Base-by-base conservation (phyloP, 2,329 filamentous ascomycete species). In the Mycosphaerella sp. region DNA sequence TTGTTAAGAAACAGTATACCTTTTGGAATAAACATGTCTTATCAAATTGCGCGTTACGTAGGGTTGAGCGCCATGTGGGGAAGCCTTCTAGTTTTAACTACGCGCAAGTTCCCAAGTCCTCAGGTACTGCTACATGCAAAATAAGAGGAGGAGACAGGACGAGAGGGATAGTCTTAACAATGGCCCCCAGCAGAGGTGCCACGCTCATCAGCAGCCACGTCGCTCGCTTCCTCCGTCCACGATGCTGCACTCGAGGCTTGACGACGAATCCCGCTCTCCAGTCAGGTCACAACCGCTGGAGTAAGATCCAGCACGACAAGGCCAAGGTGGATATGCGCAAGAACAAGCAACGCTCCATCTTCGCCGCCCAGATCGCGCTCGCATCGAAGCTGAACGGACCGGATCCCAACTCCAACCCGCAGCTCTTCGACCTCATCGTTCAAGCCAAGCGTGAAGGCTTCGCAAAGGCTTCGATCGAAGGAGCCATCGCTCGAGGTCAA, bases 271-370 rank as follows among this genome's bases (percentile, higher is more conserved):
- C 46, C 21, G 8, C 13, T 2, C 41, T 48, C 27, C 50, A 40
- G 13, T 84, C 85, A 18, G 89, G 89, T 12, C 89, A 95, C 72
- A 95, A 85, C 70, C 86, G 89, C 68, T 98, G 93, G 93, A 89
- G 89, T 52, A 95, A 93, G 65, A 97, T 96, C 72, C 87, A 85
- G 66, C 93, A 97, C 70, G 89, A 93, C 69, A 98, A 98, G 71
- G 89, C 85, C 45, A 87, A 85, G 55, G 86, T 84, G 52, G 93
- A 98, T 69, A 79, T 78, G 53, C 84, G 84, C 61, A 95, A 90
- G 71, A 88, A 82, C 70, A 79, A 78, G 39, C 77, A 84, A 60
- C 84, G 89, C 27, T 80, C 78, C 41, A 69, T 76, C 40, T 79
- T 94, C 61, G 78, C 84, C 17, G 84, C 87, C 59, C 80, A 85